These are phyloP conservation scores for Camellia granthamiana DNA, from an alignment of 148 eudicot genomes.

Conservation along the genomic window DNA sequence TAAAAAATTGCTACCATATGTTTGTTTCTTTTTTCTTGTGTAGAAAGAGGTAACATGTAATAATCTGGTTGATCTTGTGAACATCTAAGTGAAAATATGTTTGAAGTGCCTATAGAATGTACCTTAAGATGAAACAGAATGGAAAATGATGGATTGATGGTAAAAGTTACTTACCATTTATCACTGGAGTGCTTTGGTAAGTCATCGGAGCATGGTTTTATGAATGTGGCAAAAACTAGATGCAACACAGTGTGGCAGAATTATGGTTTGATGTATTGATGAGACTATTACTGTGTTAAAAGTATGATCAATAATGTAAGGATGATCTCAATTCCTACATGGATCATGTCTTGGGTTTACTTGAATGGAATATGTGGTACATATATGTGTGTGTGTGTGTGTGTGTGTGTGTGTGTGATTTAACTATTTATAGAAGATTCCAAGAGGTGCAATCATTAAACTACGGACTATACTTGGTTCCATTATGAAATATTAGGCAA, in stretches of 20 bases:
- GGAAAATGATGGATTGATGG: neutral
- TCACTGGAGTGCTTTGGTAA: neutral
- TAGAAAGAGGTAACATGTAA: neutral
- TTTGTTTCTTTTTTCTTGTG: neutral
- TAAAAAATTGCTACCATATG: neutral
- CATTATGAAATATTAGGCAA: neutral
- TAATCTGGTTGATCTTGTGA: neutral
- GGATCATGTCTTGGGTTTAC: neutral
- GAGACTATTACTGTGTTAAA: neutral
- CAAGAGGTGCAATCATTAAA: neutral
- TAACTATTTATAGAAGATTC: neutral
- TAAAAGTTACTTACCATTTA: neutral
- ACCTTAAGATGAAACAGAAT: neutral
- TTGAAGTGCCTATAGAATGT: neutral
- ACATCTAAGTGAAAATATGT: neutral
- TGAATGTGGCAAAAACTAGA: neutral
- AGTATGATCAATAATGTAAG: neutral
- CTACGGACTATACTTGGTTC: neutral
- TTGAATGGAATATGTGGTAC: neutral
- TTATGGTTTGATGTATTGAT: constrained; percentile 9
- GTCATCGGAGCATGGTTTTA: constrained; percentile 6
- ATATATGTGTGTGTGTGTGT: neutral
- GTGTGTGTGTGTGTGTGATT: too few relatives aligned
- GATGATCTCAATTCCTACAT: neutral
- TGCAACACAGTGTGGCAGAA: neutral